phyloP scores from a whole-genome alignment of 2,329 filamentous ascomycete genomes.

The Phialophora expanda region DNA sequence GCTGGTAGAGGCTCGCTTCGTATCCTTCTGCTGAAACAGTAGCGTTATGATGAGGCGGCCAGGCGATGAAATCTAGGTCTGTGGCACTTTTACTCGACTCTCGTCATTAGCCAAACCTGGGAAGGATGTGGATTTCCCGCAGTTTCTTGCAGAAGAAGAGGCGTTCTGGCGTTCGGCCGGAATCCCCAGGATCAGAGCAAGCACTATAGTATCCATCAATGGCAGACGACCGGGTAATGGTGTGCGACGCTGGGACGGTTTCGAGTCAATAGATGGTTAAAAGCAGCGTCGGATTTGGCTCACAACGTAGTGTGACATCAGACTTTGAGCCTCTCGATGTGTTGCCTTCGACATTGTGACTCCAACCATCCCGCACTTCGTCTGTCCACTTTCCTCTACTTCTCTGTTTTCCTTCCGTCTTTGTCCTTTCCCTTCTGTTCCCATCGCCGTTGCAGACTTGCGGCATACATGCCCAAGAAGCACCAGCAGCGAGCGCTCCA shows the following conservation, averaged over 20 bases:
- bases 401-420: neutral
- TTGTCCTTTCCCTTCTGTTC: neutral
- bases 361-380: neutral
- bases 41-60: neutral
- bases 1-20: neutral
- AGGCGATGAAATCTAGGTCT: neutral
- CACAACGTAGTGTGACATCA: neutral
- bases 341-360: conserved; percentile 4
- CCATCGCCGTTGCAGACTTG: neutral
- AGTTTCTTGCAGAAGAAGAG: neutral
- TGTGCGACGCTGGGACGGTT: neutral
- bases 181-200: neutral
- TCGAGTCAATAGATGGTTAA: neutral
- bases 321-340: neutral
- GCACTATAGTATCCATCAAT: neutral
- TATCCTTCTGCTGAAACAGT: neutral
- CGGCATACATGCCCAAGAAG: conserved; percentile 54
- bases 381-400: neutral
- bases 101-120: neutral
- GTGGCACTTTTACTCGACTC: neutral
- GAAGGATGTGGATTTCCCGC: neutral
- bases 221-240: neutral
- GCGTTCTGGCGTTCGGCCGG: neutral
- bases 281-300: neutral
- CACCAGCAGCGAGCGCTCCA: conserved; percentile 46